Evolutionary conservation across 768 basidiomycete genomes (phyloP), one percentile per base, ranked within the genome.

Genomic region (Mycena rosella): DNA sequence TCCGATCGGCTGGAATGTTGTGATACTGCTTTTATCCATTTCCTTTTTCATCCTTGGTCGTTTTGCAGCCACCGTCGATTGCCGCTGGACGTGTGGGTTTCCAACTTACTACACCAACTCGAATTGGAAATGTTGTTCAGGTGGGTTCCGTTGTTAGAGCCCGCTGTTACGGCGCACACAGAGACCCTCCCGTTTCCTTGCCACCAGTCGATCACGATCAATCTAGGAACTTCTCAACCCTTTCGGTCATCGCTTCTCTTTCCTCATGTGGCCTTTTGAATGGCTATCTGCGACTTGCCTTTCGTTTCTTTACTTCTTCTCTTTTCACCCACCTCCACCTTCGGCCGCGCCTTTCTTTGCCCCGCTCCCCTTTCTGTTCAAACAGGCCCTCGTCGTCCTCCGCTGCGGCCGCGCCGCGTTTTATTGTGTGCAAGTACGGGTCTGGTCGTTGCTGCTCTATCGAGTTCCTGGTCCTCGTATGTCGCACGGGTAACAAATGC

Each of bases 151-250:
- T n/a, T n/a, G n/a, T n/a, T n/a, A n/a, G n/a, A n/a, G n/a, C n/a
- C n/a, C n/a, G n/a, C n/a, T n/a, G n/a, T n/a, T n/a, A n/a, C n/a
- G n/a, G n/a, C n/a, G n/a, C 32, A 13, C 32, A 13, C 32, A 34
- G 38, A 47, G 42, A 10, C 11, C 26, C 45, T 9, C 22, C 44
- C 2, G 65, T 60, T 34, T 48, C 58, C 65, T 60, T 60, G 65
- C 42, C 44, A 47, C 30, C 65, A 34, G 2, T 6, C 58, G 73
- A 73, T 30, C 67, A 72, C 32, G 67, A 71, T 47, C 75, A 75
- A 44, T 55, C 40, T 20, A 69, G 67, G 60, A 63, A 72, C 60
- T 24, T 52, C 51, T 44, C 42, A 63, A 40, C 56, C 60, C 58
- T 53, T 66, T 66, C 26, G 52, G 51, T 60, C 57, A 34, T 27